A percentile compares a stretch with the other conserved stretches of the same genome.
These are phyloP conservation scores for Tulasnella sp. DNA, from an alignment of 768 basidiomycete species.

Conservation along the genomic window DNA sequence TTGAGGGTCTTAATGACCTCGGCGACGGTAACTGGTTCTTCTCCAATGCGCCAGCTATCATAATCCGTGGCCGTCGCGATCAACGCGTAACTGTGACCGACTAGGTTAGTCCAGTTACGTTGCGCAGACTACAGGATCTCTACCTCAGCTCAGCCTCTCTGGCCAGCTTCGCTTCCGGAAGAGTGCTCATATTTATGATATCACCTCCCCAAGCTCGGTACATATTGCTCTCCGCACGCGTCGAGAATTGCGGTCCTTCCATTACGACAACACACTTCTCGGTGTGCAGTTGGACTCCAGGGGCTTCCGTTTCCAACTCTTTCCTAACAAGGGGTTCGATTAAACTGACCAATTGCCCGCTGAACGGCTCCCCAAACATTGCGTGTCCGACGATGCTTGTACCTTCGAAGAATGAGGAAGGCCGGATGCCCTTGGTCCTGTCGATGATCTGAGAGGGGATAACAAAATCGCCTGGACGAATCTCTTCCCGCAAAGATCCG, in stretches of 20 bases:
- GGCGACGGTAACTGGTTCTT: slow-evolving; percentile 79
- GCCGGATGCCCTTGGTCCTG: slow-evolving; percentile 90
- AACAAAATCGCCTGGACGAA: slow-evolving; percentile 81
- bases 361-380: slow-evolving; percentile 91
- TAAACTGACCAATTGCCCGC: slow-evolving; percentile 58
- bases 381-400: slow-evolving; percentile 84
- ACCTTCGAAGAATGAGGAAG: slow-evolving; percentile 81
- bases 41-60: slow-evolving; percentile 85
- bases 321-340: slow-evolving; percentile 60
- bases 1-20: slow-evolving; percentile 88
- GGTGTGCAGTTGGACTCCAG: slow-evolving; percentile 65
- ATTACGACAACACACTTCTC: slow-evolving; percentile 89
- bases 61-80: slow-evolving; percentile 92
- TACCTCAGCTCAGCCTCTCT: slow-evolving; percentile 92
- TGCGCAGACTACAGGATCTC: slow-evolving; percentile 33
- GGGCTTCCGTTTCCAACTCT: slow-evolving; percentile 53
- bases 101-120: background rate
- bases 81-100: slow-evolving; percentile 74
- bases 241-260: slow-evolving; percentile 98
- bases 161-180: slow-evolving; percentile 96
- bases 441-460: slow-evolving; percentile 94
- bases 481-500: slow-evolving; percentile 90
- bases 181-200: slow-evolving; percentile 94
- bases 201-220: slow-evolving; percentile 90
- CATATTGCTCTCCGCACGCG: slow-evolving; percentile 94